These are phyloP conservation scores for Trichoderma lentiforme DNA, from an alignment of 2,329 filamentous ascomycete genomes.

Conservation along the genomic window DNA sequence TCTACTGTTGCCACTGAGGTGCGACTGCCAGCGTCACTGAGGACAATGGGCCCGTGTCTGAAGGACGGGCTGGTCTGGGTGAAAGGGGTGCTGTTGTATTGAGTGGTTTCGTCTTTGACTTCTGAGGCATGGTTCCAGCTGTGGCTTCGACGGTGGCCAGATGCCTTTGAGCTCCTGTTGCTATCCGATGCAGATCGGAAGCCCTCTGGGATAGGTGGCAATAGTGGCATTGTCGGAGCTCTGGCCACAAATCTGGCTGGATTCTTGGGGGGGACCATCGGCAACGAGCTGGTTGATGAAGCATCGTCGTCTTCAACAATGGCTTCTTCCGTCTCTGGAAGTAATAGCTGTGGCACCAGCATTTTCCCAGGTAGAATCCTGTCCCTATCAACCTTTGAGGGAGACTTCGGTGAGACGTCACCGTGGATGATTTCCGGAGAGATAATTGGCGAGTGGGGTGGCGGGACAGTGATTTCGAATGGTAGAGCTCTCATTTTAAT, in stretches of 20 bases:
- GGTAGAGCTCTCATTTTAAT: slow-evolving; percentile 8
- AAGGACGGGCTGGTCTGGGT: slow-evolving; percentile 49
- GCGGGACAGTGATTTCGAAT: slow-evolving; percentile 17
- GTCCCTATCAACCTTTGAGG: slow-evolving; percentile 8
- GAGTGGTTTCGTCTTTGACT: slow-evolving; percentile 42
- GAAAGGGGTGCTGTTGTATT: slow-evolving; percentile 46
- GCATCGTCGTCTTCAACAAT: slow-evolving; percentile 15
- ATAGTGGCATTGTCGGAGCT: slow-evolving; percentile 12
- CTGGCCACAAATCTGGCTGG: slow-evolving; percentile 20
- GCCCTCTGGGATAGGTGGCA: slow-evolving; percentile 29
- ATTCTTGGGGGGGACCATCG: slow-evolving; percentile 24
- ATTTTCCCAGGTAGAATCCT: not conserved
- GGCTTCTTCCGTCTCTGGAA: not conserved
- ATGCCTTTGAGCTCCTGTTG: slow-evolving; percentile 8
- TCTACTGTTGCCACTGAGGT: slow-evolving; percentile 20
- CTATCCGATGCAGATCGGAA: slow-evolving; percentile 19
- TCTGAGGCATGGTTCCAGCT: slow-evolving; percentile 31
- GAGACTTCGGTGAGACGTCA: slow-evolving; percentile 12
- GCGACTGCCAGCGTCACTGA: slow-evolving; percentile 41
- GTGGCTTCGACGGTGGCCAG: slow-evolving; percentile 6
- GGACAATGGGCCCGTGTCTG: slow-evolving; percentile 54
- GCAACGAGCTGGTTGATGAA: not conserved
- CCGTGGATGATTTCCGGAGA: slow-evolving; percentile 13
- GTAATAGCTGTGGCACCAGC: not conserved
- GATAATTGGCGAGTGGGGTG: slow-evolving; percentile 1